Evolutionary conservation across 805 yeast genomes (phyloP).

Genomic region (Saccharomycopsis sp.): DNA sequence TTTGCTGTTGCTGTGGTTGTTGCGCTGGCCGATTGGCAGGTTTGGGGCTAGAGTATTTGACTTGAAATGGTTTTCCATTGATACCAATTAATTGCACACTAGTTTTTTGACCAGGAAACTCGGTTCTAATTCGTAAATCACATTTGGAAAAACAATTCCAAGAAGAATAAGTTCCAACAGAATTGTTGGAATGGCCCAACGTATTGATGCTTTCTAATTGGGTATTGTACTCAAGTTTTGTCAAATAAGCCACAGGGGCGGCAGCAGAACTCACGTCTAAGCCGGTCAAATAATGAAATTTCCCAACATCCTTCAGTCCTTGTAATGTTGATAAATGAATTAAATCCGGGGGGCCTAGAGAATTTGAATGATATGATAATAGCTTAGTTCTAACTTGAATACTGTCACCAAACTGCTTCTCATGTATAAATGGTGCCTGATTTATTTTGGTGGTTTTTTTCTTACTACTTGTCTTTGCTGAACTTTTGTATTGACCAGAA

Average conservation of each 20-base stretch:
- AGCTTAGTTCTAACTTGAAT: conserved; percentile 17
- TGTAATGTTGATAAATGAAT: conserved; percentile 39
- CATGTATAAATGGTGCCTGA: conserved; percentile 16
- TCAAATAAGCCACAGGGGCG: conserved; percentile 49
- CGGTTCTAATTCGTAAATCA: conserved; percentile 64
- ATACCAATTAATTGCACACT: conserved; percentile 17
- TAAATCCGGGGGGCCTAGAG: conserved; percentile 64
- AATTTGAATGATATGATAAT: conserved; percentile 6
- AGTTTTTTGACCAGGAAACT: conserved; percentile 39
- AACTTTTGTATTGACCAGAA: neutral
- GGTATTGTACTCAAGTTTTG: conserved; percentile 41
- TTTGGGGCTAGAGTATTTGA: conserved; percentile 2
- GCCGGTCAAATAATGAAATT: conserved; percentile 49
- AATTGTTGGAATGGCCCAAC: conserved; percentile 29
- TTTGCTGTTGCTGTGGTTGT: neutral
- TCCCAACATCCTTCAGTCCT: conserved; percentile 32
- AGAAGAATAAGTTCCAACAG: conserved; percentile 52
- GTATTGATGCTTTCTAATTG: conserved; percentile 68
- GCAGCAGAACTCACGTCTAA: conserved; percentile 46
- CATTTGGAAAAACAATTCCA: conserved; percentile 68
- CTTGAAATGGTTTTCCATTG: conserved; percentile 18
- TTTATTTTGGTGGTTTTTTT: conserved; percentile 5
- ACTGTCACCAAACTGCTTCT: conserved; percentile 15
- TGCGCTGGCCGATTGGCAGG: neutral
- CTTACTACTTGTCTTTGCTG: neutral